Percentiles rank a stretch among this genome's conserved stretches.
phyloP scores from a whole-genome alignment of 495 filamentous ascomycete genomes.

The Sphaerosporella brunnea region DNA sequence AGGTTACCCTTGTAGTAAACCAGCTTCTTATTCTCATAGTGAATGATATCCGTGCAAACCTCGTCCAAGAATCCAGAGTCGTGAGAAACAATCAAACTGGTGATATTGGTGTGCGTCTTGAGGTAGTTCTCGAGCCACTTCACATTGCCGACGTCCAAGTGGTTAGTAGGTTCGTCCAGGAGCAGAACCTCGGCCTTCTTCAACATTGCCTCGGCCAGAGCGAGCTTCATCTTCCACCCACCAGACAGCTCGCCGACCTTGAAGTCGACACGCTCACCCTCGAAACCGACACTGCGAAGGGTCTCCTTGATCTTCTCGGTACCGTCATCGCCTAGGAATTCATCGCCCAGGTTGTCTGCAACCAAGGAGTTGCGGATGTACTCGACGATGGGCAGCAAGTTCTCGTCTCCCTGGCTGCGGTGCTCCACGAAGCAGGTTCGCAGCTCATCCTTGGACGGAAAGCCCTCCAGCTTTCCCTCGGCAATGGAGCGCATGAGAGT shows the following conservation, averaged over 20 bases:
- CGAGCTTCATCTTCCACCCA: slow-evolving; percentile 99
- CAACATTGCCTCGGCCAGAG: slow-evolving; percentile 89
- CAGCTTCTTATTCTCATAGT: slow-evolving; percentile 96
- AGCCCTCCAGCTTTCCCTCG: slow-evolving; percentile 87
- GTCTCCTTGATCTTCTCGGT: slow-evolving; percentile 62
- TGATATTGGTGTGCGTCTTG: slow-evolving; percentile 90
- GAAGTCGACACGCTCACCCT: slow-evolving; percentile 62
- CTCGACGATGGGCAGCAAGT: slow-evolving; percentile 83
- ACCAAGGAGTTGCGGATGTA: slow-evolving; percentile 48
- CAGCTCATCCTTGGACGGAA: slow-evolving; percentile 76
- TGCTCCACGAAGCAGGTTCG: slow-evolving; percentile 98
- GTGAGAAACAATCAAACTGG: slow-evolving; percentile 91
- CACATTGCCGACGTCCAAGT: slow-evolving; percentile 90
- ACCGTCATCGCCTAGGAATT: slow-evolving; percentile 6
- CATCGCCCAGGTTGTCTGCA: slow-evolving; percentile 6
- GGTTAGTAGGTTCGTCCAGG: slow-evolving; percentile 97
- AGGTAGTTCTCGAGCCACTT: slow-evolving; percentile 92
- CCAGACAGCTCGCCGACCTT: slow-evolving; percentile 90
- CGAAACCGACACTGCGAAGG: slow-evolving; percentile 81
- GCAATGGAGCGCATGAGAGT: slow-evolving; percentile 96
- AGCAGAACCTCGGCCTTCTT: slow-evolving; percentile 87
- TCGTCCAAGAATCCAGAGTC: slow-evolving; percentile 94
- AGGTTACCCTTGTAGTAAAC: slow-evolving; percentile 90
- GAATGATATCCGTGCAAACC: slow-evolving; percentile 97
- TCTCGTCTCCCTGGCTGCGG: slow-evolving; percentile 82